Conservation (phyloP, 352 stramenopile genomes). For the Phytophthora pinifolia region DNA sequence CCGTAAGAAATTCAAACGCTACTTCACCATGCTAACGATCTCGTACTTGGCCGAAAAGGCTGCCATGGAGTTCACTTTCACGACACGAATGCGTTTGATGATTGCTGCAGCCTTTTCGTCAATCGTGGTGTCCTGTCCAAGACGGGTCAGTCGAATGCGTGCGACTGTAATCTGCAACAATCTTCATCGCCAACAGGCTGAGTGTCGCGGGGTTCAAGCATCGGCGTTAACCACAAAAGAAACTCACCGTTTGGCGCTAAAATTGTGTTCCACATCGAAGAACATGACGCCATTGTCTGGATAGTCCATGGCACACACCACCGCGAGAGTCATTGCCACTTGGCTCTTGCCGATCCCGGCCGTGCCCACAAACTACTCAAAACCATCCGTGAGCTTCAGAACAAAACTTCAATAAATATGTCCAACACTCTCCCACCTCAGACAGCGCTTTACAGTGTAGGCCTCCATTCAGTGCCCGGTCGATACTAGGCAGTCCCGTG, state of each 20-base stretch:
- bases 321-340: conserved; percentile 69
- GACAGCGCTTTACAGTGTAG: conserved; percentile 55
- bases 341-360: conserved; percentile 79
- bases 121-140: conserved; percentile 11
- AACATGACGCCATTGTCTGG: conserved; percentile 56
- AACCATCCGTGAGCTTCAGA: conserved; percentile 6
- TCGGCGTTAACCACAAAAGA: not conserved
- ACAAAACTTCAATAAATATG: too few relatives aligned
- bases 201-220: too few relatives aligned
- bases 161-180: conserved; percentile 49
- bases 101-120: conserved; percentile 29
- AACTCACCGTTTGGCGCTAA: conserved; percentile 64
- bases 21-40: not conserved
- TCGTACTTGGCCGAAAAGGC: conserved; percentile 49
- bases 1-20: too few relatives aligned
- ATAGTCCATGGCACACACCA: conserved; percentile 69
- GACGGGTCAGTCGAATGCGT: conserved; percentile 28
- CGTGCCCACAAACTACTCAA: conserved; percentile 60
- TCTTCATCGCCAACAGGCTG: conserved; percentile 14
- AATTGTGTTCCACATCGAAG: conserved; percentile 73
- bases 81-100: conserved; percentile 45
- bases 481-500: conserved; percentile 57
- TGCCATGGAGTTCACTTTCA: conserved; percentile 41
- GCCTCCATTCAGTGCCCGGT: conserved; percentile 64
- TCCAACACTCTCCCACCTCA: conserved; percentile 32